phyloP scores from a whole-genome alignment of 2,329 filamentous ascomycete species.

The Didymella glomerata region DNA sequence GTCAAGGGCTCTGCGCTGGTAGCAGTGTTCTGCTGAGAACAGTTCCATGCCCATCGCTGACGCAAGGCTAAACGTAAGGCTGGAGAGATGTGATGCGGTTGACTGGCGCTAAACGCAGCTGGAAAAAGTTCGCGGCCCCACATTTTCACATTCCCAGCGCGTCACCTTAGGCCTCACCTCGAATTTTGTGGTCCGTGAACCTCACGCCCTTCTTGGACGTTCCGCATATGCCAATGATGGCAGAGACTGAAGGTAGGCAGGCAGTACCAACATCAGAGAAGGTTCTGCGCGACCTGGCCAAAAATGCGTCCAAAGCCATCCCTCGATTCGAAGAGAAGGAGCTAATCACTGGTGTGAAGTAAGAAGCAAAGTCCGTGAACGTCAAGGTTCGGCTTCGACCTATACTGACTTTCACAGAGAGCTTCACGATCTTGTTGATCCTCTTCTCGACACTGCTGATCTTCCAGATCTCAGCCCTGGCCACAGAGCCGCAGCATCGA shows the following conservation, averaged over 20 bases:
- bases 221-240: conserved; percentile 2
- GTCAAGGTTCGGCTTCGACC: conserved; percentile 26
- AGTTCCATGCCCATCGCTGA: neutral
- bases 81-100: neutral
- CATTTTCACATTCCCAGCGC: conserved; percentile 13
- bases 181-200: conserved; percentile 18
- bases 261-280: conserved; percentile 37
- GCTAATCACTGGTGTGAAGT: conserved; percentile 44
- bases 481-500: conserved; percentile 58
- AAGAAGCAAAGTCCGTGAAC: conserved; percentile 50
- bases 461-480: conserved; percentile 42
- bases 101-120: conserved; percentile 1
- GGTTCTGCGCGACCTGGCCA: conserved; percentile 39
- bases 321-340: conserved; percentile 39
- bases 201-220: conserved; percentile 7
- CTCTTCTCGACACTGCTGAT: conserved; percentile 47
- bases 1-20: too few relatives aligned
- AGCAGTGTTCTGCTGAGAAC: too few relatives aligned
- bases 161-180: conserved; percentile 12
- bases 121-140: conserved; percentile 14
- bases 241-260: conserved; percentile 6
- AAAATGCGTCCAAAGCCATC: conserved; percentile 36
- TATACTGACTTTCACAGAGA: conserved; percentile 40
- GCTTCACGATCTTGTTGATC: conserved; percentile 38
- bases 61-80: neutral